phyloP scores from a whole-genome alignment of 2,329 filamentous ascomycete genomes.

The Ustulina deusta region DNA sequence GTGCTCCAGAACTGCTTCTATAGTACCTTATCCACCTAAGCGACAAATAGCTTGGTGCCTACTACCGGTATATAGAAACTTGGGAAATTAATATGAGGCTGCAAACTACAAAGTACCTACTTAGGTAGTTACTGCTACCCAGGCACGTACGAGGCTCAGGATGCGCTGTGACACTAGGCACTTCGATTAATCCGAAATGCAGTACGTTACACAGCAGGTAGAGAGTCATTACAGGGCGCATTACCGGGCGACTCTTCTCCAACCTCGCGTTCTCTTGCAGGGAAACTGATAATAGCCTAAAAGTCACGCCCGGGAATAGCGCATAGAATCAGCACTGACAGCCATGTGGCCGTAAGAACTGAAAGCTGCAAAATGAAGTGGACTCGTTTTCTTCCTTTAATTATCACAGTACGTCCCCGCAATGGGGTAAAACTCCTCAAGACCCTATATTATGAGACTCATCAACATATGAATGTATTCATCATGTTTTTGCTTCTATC shows the following conservation, averaged over 20 bases:
- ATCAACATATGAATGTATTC: background rate
- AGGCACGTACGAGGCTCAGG: too few species aligned
- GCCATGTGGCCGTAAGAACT: conserved; percentile 1
- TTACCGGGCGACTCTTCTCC: background rate
- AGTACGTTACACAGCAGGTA: too few species aligned
- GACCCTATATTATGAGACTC: background rate
- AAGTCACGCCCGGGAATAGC: conserved; percentile 8
- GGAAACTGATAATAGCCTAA: conserved; percentile 27
- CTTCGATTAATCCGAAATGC: too few species aligned
- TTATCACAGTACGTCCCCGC: background rate
- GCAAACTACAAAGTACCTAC: too few species aligned
- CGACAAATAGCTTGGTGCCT: too few species aligned
- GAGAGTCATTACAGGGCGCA: background rate
- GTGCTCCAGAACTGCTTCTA: too few species aligned
- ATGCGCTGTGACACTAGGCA: too few species aligned
- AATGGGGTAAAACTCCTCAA: background rate
- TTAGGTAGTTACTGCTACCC: too few species aligned
- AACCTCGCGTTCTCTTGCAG: conserved; percentile 7
- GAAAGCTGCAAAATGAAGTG: conserved; percentile 5
- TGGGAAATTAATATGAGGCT: too few species aligned
- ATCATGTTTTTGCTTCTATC: background rate
- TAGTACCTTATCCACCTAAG: too few species aligned
- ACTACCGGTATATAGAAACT: too few species aligned
- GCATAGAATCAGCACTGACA: background rate
- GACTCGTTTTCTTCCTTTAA: conserved; percentile 13